Evolutionary conservation across 352 stramenopile genomes (phyloP).

Genomic region (Phytophthora idaei): DNA sequence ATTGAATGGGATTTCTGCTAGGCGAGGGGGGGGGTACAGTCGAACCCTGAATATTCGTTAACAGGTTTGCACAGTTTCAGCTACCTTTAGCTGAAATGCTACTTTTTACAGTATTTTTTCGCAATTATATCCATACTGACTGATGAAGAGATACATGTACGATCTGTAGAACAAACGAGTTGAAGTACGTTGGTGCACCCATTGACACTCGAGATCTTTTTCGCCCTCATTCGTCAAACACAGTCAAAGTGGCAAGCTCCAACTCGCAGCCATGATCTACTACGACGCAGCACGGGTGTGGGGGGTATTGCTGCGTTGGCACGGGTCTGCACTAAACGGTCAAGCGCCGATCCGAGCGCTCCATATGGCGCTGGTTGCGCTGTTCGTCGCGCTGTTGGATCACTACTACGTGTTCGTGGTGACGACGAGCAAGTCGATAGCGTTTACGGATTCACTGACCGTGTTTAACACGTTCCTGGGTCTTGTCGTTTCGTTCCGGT

Average conservation of each 20-base stretch:
- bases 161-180: background rate
- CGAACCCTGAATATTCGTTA: no score
- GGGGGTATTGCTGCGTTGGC: conserved; percentile 64
- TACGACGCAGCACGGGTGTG: conserved; percentile 66
- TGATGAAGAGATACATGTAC: background rate
- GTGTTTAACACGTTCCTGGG: conserved; percentile 86
- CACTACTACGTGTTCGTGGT: conserved; percentile 63
- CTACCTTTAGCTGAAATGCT: no score
- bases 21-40: no score
- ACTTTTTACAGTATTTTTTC: background rate
- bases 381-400: conserved; percentile 50
- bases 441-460: conserved; percentile 75
- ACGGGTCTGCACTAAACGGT: conserved; percentile 73
- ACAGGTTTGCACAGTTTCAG: no score
- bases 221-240: conserved; percentile 11
- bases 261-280: conserved; percentile 63
- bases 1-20: no score
- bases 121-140: background rate
- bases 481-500: conserved; percentile 74
- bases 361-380: conserved; percentile 66
- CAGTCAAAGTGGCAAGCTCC: background rate
- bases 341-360: conserved; percentile 63
- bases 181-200: conserved; percentile 1
- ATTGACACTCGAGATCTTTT: conserved; percentile 13
- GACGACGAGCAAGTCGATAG: conserved; percentile 61